phyloP scores from a whole-genome alignment of 2,329 filamentous ascomycete genomes.

The Colletotrichum sidae region DNA sequence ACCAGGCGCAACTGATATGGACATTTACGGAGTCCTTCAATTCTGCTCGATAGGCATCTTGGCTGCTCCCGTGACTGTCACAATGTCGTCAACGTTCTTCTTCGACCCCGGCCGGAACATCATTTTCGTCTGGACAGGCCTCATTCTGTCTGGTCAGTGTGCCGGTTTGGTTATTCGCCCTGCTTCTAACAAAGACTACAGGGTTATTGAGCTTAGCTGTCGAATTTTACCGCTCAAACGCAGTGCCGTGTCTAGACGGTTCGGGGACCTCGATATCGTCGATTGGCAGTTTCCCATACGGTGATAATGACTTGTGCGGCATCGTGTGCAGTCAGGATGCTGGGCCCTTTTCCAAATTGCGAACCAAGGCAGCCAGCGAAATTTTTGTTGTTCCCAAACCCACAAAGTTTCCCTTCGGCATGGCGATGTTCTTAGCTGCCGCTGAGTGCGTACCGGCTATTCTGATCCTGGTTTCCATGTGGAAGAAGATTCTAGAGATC shows the following conservation, averaged over 20 bases:
- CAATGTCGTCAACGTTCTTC: constrained; percentile 73
- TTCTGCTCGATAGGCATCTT: constrained; percentile 74
- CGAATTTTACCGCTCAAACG: constrained; percentile 69
- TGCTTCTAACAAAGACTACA: constrained; percentile 40
- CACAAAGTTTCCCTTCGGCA: constrained; percentile 65
- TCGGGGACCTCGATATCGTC: constrained; percentile 49
- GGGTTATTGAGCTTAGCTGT: constrained; percentile 71
- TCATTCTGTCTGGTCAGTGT: constrained; percentile 67
- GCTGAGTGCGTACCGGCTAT: constrained; percentile 75
- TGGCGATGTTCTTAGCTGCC: constrained; percentile 70
- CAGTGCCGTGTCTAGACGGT: constrained; percentile 56
- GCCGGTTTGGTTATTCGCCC: too few relatives aligned
- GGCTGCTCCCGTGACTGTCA: constrained; percentile 71
- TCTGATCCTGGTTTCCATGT: constrained; percentile 70
- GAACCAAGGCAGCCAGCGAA: constrained; percentile 66
- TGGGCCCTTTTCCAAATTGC: constrained; percentile 67
- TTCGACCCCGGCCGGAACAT: constrained; percentile 71
- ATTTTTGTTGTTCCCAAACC: constrained; percentile 74
- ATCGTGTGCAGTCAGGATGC: constrained; percentile 57
- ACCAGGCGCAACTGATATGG: constrained; percentile 73
- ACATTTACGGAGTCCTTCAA: constrained; percentile 76
- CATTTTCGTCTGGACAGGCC: constrained; percentile 74
- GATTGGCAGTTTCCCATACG: constrained; percentile 57
- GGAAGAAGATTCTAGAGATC: constrained; percentile 72
- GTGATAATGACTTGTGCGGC: constrained; percentile 53